phyloP scores from a whole-genome alignment of 805 yeast species.

The Spathaspora passalidarum region DNA sequence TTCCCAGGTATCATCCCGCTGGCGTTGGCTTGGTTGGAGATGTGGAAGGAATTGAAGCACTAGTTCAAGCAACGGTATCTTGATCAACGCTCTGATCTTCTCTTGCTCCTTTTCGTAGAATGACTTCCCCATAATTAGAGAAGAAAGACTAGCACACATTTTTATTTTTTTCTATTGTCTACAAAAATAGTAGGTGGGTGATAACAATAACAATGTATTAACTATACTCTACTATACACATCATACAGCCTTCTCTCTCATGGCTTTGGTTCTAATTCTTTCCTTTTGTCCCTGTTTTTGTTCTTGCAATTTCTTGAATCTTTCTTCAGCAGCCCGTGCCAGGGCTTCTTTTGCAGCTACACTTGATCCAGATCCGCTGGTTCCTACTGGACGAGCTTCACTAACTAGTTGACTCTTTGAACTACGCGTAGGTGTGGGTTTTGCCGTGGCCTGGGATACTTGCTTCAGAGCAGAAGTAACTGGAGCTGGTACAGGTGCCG shows the following conservation, averaged over 20 bases:
- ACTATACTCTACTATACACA: too few species aligned
- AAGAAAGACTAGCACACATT: too few species aligned
- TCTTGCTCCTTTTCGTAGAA: conserved; percentile 25
- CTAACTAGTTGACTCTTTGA: neutral
- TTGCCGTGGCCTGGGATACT: neutral
- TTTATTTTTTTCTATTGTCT: too few species aligned
- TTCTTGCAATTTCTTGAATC: conserved; percentile 28
- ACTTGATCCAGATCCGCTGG: neutral
- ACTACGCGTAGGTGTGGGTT: neutral
- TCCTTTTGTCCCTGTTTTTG: conserved; percentile 24
- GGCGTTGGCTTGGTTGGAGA: conserved; percentile 21
- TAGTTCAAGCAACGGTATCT: conserved; percentile 24
- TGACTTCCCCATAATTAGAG: conserved; percentile 14
- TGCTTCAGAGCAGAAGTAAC: neutral
- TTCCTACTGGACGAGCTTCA: neutral
- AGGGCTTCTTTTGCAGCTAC: conserved; percentile 26
- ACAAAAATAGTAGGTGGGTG: too few species aligned
- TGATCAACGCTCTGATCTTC: conserved; percentile 18
- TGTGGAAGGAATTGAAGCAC: conserved; percentile 31
- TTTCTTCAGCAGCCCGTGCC: conserved; percentile 38
- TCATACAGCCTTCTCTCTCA: conserved; percentile 29
- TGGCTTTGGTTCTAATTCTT: conserved; percentile 21
- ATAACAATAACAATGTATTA: too few species aligned
- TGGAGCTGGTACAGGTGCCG: neutral
- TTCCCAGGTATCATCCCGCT: conserved; percentile 31